These are phyloP conservation scores for Sergeia podlipaevii DNA, from an alignment of 208 protist species.

Conservation along the genomic window DNA sequence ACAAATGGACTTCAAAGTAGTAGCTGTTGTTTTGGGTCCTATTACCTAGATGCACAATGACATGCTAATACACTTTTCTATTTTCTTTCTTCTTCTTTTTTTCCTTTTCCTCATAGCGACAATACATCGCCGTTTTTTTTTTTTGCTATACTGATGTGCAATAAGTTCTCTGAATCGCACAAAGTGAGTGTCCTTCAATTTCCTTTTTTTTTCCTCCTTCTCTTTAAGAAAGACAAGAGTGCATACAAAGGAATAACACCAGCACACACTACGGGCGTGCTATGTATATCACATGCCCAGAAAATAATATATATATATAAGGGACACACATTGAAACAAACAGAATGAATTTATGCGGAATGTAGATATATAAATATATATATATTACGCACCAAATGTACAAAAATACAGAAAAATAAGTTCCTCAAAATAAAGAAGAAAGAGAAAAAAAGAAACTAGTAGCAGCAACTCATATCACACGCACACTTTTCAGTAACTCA, in stretches of 20 bases:
- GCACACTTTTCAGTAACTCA: not conserved
- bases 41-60: too few relatives aligned
- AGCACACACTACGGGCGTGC: not conserved
- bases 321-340: not conserved
- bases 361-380: not conserved
- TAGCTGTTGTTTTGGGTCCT: too few relatives aligned
- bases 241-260: not conserved
- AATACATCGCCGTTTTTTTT: too few relatives aligned
- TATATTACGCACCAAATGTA: not conserved
- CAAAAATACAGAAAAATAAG: slow-evolving; percentile 5
- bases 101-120: too few relatives aligned
- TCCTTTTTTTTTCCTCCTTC: too few relatives aligned
- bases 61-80: too few relatives aligned
- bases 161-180: too few relatives aligned
- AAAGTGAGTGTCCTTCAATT: too few relatives aligned
- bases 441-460: not conserved
- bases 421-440: not conserved
- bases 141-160: too few relatives aligned
- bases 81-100: too few relatives aligned
- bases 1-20: slow-evolving; percentile 3
- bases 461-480: slow-evolving; percentile 4
- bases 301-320: not conserved
- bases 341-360: not conserved
- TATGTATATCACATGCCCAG: not conserved
- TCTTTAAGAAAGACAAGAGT: too few relatives aligned